Percentiles rank a stretch among this genome's conserved stretches.
Conservation (phyloP, 371 early-diverging fungal species). For the Umbelopsis sp. region DNA sequence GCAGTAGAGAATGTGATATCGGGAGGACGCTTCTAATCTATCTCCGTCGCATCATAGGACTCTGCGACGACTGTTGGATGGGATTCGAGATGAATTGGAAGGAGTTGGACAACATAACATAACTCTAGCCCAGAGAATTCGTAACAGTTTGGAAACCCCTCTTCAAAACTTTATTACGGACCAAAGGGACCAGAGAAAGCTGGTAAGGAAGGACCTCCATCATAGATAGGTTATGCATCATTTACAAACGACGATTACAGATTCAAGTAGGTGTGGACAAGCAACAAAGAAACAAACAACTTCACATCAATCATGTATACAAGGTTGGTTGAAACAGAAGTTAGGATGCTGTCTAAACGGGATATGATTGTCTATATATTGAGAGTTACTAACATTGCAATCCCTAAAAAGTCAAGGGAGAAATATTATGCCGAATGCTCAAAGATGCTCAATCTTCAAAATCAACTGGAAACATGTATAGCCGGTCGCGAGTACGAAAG, state of each 20-base stretch:
- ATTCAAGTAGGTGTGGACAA: conserved; percentile 56
- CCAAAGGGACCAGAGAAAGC: conserved; percentile 78
- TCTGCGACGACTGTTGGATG: conserved; percentile 65
- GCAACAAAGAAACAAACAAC: conserved; percentile 57
- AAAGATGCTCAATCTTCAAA: conserved; percentile 41
- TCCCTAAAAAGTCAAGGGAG: conserved; percentile 55
- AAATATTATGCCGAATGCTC: conserved; percentile 72
- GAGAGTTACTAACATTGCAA: neutral
- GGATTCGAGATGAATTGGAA: conserved; percentile 81
- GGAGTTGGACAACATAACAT: conserved; percentile 73
- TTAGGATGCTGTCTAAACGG: neutral
- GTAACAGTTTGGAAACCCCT: conserved; percentile 73
- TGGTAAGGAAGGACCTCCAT: conserved; percentile 31
- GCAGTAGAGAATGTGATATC: too few relatives aligned
- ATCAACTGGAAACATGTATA: conserved; percentile 38
- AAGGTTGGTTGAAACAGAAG: conserved; percentile 28
- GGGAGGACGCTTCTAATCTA: neutral
- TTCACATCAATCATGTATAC: conserved; percentile 43
- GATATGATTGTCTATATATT: neutral
- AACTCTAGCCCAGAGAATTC: conserved; percentile 79
- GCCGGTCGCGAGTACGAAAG: conserved; percentile 38
- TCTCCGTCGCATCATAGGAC: conserved; percentile 48
- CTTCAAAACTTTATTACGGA: conserved; percentile 72
- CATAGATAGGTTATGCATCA: too few relatives aligned
- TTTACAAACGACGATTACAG: conserved; percentile 8